Percentiles rank a stretch among this genome's conserved stretches.
Conservation (phyloP, 164 flowering plant genomes). For the Houttuynia cordata region DNA sequence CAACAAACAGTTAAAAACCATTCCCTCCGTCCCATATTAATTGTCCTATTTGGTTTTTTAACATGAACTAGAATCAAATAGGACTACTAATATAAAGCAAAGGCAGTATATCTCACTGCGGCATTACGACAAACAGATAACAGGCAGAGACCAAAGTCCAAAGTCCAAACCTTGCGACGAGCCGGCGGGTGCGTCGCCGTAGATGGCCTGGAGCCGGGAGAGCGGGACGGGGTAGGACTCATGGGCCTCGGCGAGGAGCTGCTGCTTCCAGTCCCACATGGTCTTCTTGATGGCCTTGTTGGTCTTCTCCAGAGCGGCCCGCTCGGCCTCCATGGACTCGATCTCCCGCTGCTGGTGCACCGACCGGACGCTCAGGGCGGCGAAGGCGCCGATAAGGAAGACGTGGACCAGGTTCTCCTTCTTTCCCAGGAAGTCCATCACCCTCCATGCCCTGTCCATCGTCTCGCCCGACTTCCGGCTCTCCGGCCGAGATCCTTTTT, state of each 20-base stretch:
- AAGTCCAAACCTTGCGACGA: neutral
- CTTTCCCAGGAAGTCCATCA: constrained; percentile 1
- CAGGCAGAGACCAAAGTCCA: too few species aligned
- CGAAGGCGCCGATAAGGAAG: constrained; percentile 26
- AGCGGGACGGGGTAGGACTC: constrained; percentile 34
- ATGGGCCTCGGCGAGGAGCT: constrained; percentile 49
- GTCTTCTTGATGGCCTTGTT: constrained; percentile 53
- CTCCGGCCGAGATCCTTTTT: neutral
- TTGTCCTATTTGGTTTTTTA: too few species aligned
- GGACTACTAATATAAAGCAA: too few species aligned
- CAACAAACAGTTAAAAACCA: too few species aligned
- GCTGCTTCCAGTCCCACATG: constrained; percentile 81
- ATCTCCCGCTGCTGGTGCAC: constrained; percentile 40
- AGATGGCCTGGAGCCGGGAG: constrained; percentile 38
- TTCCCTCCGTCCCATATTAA: too few species aligned
- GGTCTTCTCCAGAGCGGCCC: constrained; percentile 29
- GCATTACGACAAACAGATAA: too few species aligned
- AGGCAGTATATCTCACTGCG: too few species aligned
- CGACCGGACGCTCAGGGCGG: constrained; percentile 37
- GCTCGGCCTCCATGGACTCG: constrained; percentile 47
- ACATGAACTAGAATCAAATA: too few species aligned
- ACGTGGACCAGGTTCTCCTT: constrained; percentile 20
- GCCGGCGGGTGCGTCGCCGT: constrained; percentile 31
- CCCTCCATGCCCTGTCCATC: constrained; percentile 2
- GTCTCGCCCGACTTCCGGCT: neutral